Base-by-base conservation (phyloP, 495 filamentous ascomycete species). In the Penicillium odoratum region DNA sequence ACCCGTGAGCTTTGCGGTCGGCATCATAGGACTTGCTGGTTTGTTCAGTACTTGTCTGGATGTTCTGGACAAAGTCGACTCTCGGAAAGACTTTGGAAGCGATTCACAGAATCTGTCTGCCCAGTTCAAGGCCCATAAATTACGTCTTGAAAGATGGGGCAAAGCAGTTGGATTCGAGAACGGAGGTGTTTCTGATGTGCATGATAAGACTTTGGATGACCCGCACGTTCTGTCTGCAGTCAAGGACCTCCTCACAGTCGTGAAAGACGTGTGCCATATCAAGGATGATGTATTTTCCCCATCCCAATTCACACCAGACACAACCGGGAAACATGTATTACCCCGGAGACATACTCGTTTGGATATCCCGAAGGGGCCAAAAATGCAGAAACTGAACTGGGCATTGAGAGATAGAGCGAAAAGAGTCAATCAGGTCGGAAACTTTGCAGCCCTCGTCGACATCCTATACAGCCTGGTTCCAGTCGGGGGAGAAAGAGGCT, bases 21-120 rank as follows among this genome's bases (percentile, higher is more conserved):
- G 56, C 11, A 43, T 59, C 21, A 15, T 53, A 29, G 44, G 56
- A 9, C 29, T 59, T 18, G 56, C 50, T 1, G 56, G 56, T 25
- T 44, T 59, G 7, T 59, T 54, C 56, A 53, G 9, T 29, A 53
- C 56, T 10, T 59, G 56, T 25, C n/a, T 54, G 31, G 56, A 59
- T 8, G 31, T 46, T 3, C 29, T 53, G 5, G 50, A 59, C 5
- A 43, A 10, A 33, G 30, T 59, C 28, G 56, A 33, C 1, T 53
- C 50, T 5, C 54, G 43, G 33, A 47, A 53, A 25, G 50, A 44
- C 9, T 59, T 42, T 33, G 44, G 29, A 7, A 48, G 8, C 4
- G 56, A 59, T 4, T 48, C 50, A 7, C 42, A 44, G 3, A 16
- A 50, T 3, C 30, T 59, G 2, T 3, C 29, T 7, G 56, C 50